phyloP scores from a whole-genome alignment of 2,329 filamentous ascomycete genomes.

The Rosellinia necatrix region DNA sequence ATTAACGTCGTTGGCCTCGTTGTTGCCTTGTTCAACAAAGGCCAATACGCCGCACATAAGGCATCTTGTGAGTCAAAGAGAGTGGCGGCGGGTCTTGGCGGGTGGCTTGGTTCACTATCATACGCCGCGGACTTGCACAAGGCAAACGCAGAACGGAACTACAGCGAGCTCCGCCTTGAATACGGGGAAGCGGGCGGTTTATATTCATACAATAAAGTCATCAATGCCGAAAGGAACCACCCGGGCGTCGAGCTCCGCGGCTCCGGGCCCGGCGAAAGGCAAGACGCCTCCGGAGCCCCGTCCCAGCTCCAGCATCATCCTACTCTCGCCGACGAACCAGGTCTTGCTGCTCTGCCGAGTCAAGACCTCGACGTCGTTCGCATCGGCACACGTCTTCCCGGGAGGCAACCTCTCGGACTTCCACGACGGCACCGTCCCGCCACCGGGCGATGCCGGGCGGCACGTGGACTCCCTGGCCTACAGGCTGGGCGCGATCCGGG shows the following conservation, averaged over 20 bases:
- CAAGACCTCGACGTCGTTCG: slow-evolving; percentile 79
- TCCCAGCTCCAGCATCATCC: slow-evolving; percentile 67
- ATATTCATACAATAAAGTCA: background rate
- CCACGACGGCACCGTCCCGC: slow-evolving; percentile 70
- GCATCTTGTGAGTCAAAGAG: background rate
- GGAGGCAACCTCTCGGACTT: slow-evolving; percentile 80
- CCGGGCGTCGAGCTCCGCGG: slow-evolving; percentile 6
- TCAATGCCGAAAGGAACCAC: slow-evolving; percentile 9
- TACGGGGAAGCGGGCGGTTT: background rate
- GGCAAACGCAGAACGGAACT: background rate
- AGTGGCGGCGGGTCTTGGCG: background rate
- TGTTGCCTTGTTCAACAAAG: background rate
- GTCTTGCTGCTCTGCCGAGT: slow-evolving; percentile 88
- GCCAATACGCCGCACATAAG: background rate
- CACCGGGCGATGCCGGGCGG: slow-evolving; percentile 52
- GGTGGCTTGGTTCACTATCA: background rate
- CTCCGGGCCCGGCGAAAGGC: background rate
- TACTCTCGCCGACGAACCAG: slow-evolving; percentile 85
- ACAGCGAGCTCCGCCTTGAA: background rate
- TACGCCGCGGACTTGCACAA: background rate
- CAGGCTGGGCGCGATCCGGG: slow-evolving; percentile 80
- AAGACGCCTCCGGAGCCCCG: slow-evolving; percentile 40
- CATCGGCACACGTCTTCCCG: slow-evolving; percentile 93
- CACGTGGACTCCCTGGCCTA: slow-evolving; percentile 77
- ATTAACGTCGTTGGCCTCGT: background rate